Percentiles rank a stretch among this genome's conserved stretches.
These are phyloP conservation scores for Epichloe elymi DNA, from an alignment of 2,329 filamentous ascomycete species.

Conservation along the genomic window DNA sequence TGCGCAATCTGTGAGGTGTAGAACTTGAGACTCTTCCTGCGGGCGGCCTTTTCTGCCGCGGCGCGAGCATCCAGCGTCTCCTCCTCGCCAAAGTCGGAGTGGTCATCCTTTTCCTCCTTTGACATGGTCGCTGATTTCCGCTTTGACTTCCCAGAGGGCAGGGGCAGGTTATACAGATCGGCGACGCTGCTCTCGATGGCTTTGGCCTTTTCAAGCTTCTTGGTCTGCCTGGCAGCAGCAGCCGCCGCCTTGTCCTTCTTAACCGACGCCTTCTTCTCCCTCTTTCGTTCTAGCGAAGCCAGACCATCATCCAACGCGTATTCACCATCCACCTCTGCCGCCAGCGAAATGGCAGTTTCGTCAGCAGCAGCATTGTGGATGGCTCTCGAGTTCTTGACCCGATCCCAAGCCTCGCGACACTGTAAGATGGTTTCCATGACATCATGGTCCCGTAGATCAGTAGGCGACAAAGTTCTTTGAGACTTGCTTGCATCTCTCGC, in stretches of 20 bases:
- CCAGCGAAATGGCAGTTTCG: constrained; percentile 3
- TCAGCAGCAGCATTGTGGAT: constrained; percentile 25
- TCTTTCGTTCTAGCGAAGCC: constrained; percentile 12
- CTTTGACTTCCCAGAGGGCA: constrained; percentile 34
- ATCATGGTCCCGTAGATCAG: constrained; percentile 76
- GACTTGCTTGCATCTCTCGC: constrained; percentile 43
- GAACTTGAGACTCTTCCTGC: constrained; percentile 88
- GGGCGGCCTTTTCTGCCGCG: constrained; percentile 73
- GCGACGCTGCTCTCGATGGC: constrained; percentile 58
- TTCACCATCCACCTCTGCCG: constrained; percentile 14
- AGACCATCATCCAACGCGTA: constrained; percentile 11
- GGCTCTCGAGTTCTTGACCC: constrained; percentile 51
- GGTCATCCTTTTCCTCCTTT: constrained; percentile 38
- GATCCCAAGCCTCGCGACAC: constrained; percentile 69
- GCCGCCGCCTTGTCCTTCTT: constrained; percentile 24
- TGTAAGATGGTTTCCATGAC: constrained; percentile 77
- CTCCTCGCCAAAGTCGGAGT: constrained; percentile 92
- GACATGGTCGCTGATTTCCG: constrained; percentile 19
- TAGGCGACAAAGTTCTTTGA: constrained; percentile 52
- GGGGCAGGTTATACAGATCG: constrained; percentile 50
- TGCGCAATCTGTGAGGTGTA: constrained; percentile 97
- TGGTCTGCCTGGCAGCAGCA: constrained; percentile 25
- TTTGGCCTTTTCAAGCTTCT: constrained; percentile 35
- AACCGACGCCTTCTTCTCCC: constrained; percentile 14
- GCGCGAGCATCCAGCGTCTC: constrained; percentile 63